phyloP scores from a whole-genome alignment of 2,329 filamentous ascomycete species.

The Phoma sp. region DNA sequence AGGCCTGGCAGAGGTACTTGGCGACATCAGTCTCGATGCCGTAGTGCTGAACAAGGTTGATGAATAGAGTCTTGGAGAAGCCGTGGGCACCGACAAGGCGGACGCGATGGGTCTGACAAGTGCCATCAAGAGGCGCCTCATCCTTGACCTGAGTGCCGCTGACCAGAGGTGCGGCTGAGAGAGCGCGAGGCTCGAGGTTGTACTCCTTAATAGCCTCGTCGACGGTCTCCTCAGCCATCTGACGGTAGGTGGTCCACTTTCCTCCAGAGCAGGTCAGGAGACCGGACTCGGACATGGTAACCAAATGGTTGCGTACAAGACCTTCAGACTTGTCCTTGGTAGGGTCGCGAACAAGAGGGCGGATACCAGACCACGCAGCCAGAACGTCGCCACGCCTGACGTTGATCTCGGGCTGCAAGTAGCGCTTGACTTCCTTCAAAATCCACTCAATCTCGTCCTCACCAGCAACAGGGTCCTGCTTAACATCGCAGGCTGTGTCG shows the following conservation, averaged over 20 bases:
- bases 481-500: slow-evolving; percentile 76
- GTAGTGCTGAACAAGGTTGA: slow-evolving; percentile 93
- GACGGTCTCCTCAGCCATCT: slow-evolving; percentile 91
- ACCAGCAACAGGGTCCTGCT: slow-evolving; percentile 74
- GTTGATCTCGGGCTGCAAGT: slow-evolving; percentile 82
- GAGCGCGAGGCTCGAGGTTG: slow-evolving; percentile 63
- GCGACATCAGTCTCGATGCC: slow-evolving; percentile 91
- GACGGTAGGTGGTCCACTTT: slow-evolving; percentile 92
- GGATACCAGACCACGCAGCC: slow-evolving; percentile 87
- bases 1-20: slow-evolving; percentile 83
- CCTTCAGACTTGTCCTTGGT: slow-evolving; percentile 86
- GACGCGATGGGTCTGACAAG: slow-evolving; percentile 83
- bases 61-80: slow-evolving; percentile 89
- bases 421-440: slow-evolving; percentile 79
- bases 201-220: slow-evolving; percentile 78
- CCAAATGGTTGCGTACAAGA: slow-evolving; percentile 83
- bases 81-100: slow-evolving; percentile 84
- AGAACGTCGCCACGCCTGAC: slow-evolving; percentile 86
- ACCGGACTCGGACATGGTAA: slow-evolving; percentile 79
- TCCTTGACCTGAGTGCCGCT: slow-evolving; percentile 76
- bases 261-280: slow-evolving; percentile 85
- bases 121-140: slow-evolving; percentile 71
- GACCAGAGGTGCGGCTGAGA: slow-evolving; percentile 68
- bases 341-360: slow-evolving; percentile 84
- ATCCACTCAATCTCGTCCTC: slow-evolving; percentile 91